Evolutionary conservation across 2,329 filamentous ascomycete genomes (phyloP).

Genomic region (Fusarium mexicanum): DNA sequence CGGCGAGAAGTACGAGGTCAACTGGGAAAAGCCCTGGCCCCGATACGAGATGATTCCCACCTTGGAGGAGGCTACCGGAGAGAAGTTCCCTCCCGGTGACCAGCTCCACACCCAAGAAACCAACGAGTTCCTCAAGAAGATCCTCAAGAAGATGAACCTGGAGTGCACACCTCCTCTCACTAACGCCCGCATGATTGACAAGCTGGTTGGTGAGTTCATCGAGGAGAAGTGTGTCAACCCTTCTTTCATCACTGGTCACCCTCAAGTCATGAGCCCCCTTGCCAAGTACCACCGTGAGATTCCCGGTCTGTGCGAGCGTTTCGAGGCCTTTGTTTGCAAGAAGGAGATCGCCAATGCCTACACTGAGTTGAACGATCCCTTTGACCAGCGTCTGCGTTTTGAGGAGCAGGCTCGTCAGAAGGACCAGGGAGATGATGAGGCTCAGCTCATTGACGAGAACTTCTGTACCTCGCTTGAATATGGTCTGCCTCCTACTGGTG

Average conservation of each 20-base stretch:
- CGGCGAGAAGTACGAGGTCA: conserved; percentile 88
- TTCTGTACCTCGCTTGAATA: conserved; percentile 93
- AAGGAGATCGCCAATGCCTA: conserved; percentile 94
- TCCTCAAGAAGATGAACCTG: conserved; percentile 90
- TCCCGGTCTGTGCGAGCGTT: conserved; percentile 91
- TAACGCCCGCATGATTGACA: conserved; percentile 96
- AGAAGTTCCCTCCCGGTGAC: conserved; percentile 92
- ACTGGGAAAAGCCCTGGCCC: conserved; percentile 96
- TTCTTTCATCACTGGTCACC: conserved; percentile 74
- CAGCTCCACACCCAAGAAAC: conserved; percentile 91
- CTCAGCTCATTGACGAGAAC: conserved; percentile 94
- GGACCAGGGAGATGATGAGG: conserved; percentile 96
- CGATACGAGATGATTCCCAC: conserved; percentile 90
- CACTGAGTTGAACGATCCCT: conserved; percentile 93
- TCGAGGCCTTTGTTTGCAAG: conserved; percentile 86
- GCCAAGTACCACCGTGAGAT: conserved; percentile 91
- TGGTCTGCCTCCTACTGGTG: conserved; percentile 90
- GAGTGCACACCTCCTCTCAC: conserved; percentile 91
- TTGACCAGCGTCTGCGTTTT: conserved; percentile 85
- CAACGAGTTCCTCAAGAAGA: conserved; percentile 82
- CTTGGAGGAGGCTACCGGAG: conserved; percentile 87
- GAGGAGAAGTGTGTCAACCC: conserved; percentile 95
- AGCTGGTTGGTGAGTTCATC: conserved; percentile 92
- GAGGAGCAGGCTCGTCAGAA: conserved; percentile 97
- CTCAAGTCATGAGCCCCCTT: conserved; percentile 80